These are phyloP conservation scores for Penicillium alfredii DNA, from an alignment of 495 filamentous ascomycete genomes.

Conservation along the genomic window DNA sequence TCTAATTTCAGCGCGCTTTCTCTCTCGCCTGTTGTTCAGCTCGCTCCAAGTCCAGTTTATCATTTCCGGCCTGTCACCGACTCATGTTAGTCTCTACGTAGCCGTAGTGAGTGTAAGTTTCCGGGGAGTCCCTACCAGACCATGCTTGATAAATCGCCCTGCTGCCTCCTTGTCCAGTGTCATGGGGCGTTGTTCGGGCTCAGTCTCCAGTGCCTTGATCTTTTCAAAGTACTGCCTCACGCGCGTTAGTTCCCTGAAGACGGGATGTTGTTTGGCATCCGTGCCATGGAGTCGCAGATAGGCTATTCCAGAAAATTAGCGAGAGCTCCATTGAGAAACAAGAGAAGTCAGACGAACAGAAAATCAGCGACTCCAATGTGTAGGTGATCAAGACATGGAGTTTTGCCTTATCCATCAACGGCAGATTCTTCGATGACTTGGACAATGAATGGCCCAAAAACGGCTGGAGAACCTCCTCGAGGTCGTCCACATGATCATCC, in stretches of 20 bases:
- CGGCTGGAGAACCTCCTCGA: constrained; percentile 67
- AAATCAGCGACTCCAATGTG: constrained; percentile 84
- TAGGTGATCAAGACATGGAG: constrained; percentile 80
- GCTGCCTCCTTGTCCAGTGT: constrained; percentile 76
- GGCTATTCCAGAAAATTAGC: constrained; percentile 42
- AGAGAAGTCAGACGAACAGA: constrained; percentile 74
- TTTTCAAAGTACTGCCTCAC: constrained; percentile 92
- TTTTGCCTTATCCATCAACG: constrained; percentile 89
- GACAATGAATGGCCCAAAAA: constrained; percentile 57
- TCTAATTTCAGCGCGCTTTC: constrained; percentile 44
- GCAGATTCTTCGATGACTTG: constrained; percentile 68
- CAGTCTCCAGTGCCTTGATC: constrained; percentile 61
- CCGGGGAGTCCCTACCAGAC: constrained; percentile 50
- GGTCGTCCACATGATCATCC: constrained; percentile 67
- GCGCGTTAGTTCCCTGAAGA: constrained; percentile 76
- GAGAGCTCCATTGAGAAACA: too few species aligned
- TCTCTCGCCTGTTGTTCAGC: constrained; percentile 51
- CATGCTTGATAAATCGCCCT: constrained; percentile 71
- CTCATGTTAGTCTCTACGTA: too few species aligned
- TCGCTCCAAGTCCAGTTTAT: constrained; percentile 50
- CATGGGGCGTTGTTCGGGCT: constrained; percentile 48
- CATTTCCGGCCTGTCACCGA: constrained; percentile 59
- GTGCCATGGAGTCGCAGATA: constrained; percentile 74
- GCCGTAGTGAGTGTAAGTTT: too few species aligned
- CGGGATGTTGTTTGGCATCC: constrained; percentile 74